phyloP scores from a whole-genome alignment of 805 yeast species.

The Candida nemodendra region DNA sequence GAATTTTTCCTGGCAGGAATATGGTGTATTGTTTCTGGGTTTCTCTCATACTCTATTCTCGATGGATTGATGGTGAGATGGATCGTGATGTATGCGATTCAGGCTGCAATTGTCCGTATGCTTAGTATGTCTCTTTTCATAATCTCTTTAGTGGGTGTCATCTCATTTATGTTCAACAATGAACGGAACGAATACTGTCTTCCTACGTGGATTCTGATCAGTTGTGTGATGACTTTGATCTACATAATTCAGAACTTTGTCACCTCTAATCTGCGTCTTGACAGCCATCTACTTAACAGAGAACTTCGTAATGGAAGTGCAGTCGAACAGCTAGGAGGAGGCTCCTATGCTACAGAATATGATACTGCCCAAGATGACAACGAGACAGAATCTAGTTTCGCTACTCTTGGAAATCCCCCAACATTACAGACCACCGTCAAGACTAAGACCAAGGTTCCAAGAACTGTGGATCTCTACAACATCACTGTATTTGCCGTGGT shows the following conservation, averaged over 20 bases:
- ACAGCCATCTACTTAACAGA: conserved; percentile 22
- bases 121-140: conserved; percentile 76
- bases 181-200: conserved; percentile 59
- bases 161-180: conserved; percentile 67
- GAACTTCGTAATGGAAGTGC: conserved; percentile 1
- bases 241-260: conserved; percentile 86
- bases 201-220: conserved; percentile 90
- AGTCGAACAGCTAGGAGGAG: not conserved
- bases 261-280: conserved; percentile 66
- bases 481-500: conserved; percentile 95
- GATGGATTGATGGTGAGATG: conserved; percentile 92
- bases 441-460: conserved; percentile 37
- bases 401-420: not conserved
- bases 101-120: conserved; percentile 87
- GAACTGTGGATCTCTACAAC: conserved; percentile 83
- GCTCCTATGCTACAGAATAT: not conserved
- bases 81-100: conserved; percentile 85
- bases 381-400: conserved; percentile 2
- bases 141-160: conserved; percentile 65
- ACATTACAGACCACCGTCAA: conserved; percentile 14
- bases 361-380: not conserved
- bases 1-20: conserved; percentile 80
- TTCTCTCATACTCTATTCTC: conserved; percentile 75
- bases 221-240: conserved; percentile 75
- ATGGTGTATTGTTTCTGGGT: conserved; percentile 92